Evolutionary conservation across 805 yeast genomes (phyloP).

Genomic region (Candida awuae): DNA sequence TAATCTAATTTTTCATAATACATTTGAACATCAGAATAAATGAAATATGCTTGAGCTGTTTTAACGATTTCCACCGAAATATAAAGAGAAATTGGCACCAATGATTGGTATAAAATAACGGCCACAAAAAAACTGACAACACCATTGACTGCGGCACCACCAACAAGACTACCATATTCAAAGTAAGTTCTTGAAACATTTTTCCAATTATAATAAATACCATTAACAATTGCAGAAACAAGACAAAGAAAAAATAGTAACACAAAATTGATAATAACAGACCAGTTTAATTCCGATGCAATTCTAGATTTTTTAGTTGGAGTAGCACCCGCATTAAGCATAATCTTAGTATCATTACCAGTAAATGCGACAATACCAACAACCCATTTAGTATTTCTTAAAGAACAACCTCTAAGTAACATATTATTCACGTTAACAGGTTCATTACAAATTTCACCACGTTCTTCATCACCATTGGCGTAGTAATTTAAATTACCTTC

Average conservation of each 20-base stretch:
- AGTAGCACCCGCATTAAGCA: slow-evolving; percentile 73
- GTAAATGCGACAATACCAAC: slow-evolving; percentile 71
- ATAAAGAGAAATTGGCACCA: slow-evolving; percentile 78
- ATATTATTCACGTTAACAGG: slow-evolving; percentile 63
- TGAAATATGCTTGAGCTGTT: slow-evolving; percentile 75
- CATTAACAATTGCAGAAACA: slow-evolving; percentile 63
- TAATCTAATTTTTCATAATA: slow-evolving; percentile 63
- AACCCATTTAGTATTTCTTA: slow-evolving; percentile 79
- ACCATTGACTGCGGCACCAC: slow-evolving; percentile 60
- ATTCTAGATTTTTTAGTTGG: slow-evolving; percentile 73
- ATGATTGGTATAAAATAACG: slow-evolving; percentile 64
- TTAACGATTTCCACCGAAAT: slow-evolving; percentile 77
- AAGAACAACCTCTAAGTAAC: slow-evolving; percentile 65
- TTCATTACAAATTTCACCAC: slow-evolving; percentile 40
- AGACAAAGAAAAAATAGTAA: slow-evolving; percentile 61
- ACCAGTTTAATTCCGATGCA: slow-evolving; percentile 61
- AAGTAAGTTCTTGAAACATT: slow-evolving; percentile 50
- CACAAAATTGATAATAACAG: slow-evolving; percentile 59
- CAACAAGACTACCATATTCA: slow-evolving; percentile 65
- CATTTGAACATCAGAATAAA: slow-evolving; percentile 66
- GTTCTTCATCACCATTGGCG: slow-evolving; percentile 30
- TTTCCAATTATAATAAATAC: slow-evolving; percentile 45
- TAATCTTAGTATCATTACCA: slow-evolving; percentile 72
- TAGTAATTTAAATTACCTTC: slow-evolving; percentile 58
- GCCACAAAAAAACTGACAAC: slow-evolving; percentile 68